Evolutionary conservation across 108 stramenopile genomes (phyloP).

Genomic region (Mediolabrus comicus): DNA sequence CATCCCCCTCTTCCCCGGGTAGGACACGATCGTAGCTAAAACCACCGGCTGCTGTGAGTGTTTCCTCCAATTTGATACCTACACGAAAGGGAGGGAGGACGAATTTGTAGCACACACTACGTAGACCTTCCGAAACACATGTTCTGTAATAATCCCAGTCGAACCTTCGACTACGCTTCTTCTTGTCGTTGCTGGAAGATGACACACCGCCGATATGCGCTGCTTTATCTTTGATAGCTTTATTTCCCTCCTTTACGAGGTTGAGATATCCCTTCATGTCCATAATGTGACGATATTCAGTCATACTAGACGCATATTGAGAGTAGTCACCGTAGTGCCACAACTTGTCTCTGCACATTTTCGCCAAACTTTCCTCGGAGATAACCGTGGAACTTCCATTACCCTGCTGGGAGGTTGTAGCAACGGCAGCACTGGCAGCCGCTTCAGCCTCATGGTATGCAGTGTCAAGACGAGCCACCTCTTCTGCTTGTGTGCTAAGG

Average conservation of each 20-base stretch:
- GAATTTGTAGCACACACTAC: conserved; percentile 77
- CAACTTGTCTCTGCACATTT: conserved; percentile 64
- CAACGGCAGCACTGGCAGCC: conserved; percentile 38
- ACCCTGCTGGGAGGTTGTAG: conserved; percentile 40
- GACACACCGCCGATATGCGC: conserved; percentile 11
- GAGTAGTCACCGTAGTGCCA: conserved; percentile 73
- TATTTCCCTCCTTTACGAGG: conserved; percentile 84
- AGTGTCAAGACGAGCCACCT: conserved; percentile 59
- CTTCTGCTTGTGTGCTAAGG: conserved; percentile 61
- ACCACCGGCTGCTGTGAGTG: conserved; percentile 36
- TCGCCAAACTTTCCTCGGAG: conserved; percentile 31
- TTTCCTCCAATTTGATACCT: conserved; percentile 83
- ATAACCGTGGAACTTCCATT: conserved; percentile 13
- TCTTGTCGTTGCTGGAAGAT: conserved; percentile 39
- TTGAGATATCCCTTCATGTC: conserved; percentile 78
- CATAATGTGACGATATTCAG: conserved; percentile 66
- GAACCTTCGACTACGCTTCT: conserved; percentile 75
- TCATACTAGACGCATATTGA: conserved; percentile 54
- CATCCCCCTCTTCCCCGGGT: conserved; percentile 61
- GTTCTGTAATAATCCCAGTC: conserved; percentile 85
- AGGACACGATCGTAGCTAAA: conserved; percentile 69
- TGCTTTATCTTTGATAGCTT: conserved; percentile 70
- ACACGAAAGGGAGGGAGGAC: conserved; percentile 72
- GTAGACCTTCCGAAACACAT: conserved; percentile 77
- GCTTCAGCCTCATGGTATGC: conserved; percentile 40